Evolutionary conservation across 2,329 filamentous ascomycete genomes (phyloP), one percentile per base, ranked within the genome.

Genomic region (Diaporthe vaccinii): DNA sequence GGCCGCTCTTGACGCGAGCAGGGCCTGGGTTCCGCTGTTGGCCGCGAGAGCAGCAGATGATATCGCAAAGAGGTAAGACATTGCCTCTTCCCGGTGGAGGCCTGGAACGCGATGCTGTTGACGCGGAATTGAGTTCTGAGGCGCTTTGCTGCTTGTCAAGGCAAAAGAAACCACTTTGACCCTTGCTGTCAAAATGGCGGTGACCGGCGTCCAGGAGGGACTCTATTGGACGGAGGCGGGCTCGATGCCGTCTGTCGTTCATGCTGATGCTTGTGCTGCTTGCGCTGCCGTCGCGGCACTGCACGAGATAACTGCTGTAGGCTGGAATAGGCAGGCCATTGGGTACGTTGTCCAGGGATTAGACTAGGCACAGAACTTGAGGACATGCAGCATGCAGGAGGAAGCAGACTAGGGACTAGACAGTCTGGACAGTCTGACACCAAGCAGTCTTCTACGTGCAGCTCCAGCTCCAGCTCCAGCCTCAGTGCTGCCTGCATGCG

Each of bases 121-220:
- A 28, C 31, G 22, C 14, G 31, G 65, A 68, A 68, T 68, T 68
- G 65, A 53, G 65, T 28, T 39, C 65, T 68, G 31, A 41, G 31
- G 55, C 39, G 41, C 53, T 22, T 58, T 44, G 68, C 68, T 71
- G 46, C n/a, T 51, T 31, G 44, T 62, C 44, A 49, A 39, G 44
- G 17, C 10, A 36, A 49, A 34, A 49, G 9, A 59, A 62, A 49
- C 10, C 41, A 51, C 41, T 41, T 51, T 36, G 31, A 61, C 44
- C 73, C 67, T 57, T 57, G 68, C 58, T 59, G 31, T 17, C 58
- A 65, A 74, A 75, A 36, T 72, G 69, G 73, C 73, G 73, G 73
- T 75, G 73, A 75, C 73, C 34, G 71, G 15, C 17, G 57, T 57
- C 55, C n/a, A 39, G 36, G n/a, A 41, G 17, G 25, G 6, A 41